Percentiles rank a stretch among this genome's conserved stretches.
Conservation (phyloP, 129 eudicot species). For the Glebionis coronaria region DNA sequence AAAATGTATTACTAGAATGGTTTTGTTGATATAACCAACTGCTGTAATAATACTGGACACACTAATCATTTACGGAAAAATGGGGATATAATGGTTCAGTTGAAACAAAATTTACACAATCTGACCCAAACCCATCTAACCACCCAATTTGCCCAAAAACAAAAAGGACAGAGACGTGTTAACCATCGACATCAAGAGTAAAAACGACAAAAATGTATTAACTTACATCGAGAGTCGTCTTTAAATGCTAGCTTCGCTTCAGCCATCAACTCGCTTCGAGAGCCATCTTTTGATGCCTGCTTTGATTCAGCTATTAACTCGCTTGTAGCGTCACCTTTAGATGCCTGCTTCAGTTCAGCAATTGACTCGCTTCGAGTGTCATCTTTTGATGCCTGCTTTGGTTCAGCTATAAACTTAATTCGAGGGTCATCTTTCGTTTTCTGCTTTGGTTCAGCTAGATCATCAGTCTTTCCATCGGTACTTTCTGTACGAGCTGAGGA, state of each 20-base stretch:
- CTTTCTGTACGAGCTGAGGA: constrained; percentile 39
- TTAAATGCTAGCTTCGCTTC: no score
- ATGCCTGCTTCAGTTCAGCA: constrained; percentile 10
- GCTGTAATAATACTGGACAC: no score
- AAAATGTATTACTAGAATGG: no score
- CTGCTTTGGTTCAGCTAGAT: constrained; percentile 24
- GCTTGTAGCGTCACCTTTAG: constrained; percentile 11
- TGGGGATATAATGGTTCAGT: no score
- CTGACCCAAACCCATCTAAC: not conserved
- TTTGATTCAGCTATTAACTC: constrained; percentile 15
- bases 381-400: no score
- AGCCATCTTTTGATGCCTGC: constrained; percentile 28
- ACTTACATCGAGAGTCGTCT: not conserved
- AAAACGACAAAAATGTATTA: not conserved
- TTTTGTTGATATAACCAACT: no score
- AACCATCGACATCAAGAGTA: no score
- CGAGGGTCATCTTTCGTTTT: constrained; percentile 29
- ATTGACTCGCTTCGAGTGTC: not conserved
- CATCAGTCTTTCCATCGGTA: constrained; percentile 35
- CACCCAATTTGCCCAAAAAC: no score
- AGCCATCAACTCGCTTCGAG: constrained; percentile 25
- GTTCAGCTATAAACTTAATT: constrained; percentile 23
- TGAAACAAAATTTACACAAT: not conserved
- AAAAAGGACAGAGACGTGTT: not conserved
- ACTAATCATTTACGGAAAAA: no score